Evolutionary conservation across 1,284 basidiomycete genomes (phyloP).

Genomic region (Vanrija sp.): DNA sequence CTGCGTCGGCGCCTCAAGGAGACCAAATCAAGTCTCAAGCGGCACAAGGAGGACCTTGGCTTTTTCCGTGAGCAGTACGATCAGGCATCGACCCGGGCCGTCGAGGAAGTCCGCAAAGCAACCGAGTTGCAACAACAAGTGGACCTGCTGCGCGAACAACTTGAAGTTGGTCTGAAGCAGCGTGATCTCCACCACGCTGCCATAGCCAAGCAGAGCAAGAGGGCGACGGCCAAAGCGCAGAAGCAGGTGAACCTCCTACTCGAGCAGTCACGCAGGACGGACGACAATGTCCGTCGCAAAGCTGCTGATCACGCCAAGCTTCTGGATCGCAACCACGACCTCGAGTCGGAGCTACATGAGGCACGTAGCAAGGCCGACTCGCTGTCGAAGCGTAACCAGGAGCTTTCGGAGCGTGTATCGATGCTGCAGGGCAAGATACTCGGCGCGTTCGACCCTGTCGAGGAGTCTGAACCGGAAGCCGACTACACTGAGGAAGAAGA

Average conservation of each 20-base stretch:
- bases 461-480: slow-evolving; percentile 13
- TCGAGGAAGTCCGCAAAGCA: slow-evolving; percentile 21
- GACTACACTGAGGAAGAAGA: slow-evolving; percentile 5
- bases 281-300: slow-evolving; percentile 33
- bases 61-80: slow-evolving; percentile 34
- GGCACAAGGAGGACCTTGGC: slow-evolving; percentile 8
- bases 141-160: slow-evolving; percentile 25
- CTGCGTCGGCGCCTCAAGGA: slow-evolving; percentile 9
- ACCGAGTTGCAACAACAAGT: slow-evolving; percentile 21
- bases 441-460: slow-evolving; percentile 25
- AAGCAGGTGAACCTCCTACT: slow-evolving; percentile 29
- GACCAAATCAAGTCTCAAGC: slow-evolving; percentile 1
- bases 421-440: slow-evolving; percentile 28
- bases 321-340: slow-evolving; percentile 17
- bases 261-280: slow-evolving; percentile 38
- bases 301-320: slow-evolving; percentile 23
- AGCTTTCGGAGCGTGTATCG: slow-evolving; percentile 26
- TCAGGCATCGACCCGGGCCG: slow-evolving; percentile 27
- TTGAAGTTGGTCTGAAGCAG: slow-evolving; percentile 38
- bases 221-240: slow-evolving; percentile 11
- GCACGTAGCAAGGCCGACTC: slow-evolving; percentile 10
- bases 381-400: slow-evolving; percentile 31
- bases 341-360: slow-evolving; percentile 15
- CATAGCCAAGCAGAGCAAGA: slow-evolving; percentile 6
- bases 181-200: slow-evolving; percentile 24